A percentile compares a stretch with the other conserved stretches of the same genome.
Conservation (phyloP, 2,329 filamentous ascomycete genomes). For the Xylariomycetidae sp. region DNA sequence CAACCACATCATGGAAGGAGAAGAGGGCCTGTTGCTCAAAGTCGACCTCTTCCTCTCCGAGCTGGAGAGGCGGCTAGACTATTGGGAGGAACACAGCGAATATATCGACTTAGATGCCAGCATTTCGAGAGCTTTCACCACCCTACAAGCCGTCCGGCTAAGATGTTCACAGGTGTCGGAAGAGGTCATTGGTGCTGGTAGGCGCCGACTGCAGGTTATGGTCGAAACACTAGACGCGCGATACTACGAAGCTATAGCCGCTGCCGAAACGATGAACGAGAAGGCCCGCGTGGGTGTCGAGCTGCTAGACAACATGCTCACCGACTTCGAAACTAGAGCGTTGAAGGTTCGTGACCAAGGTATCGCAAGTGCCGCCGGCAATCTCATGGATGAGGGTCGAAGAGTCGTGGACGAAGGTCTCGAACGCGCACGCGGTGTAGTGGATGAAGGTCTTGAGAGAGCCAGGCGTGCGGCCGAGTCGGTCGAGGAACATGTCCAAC, state of each 20-base stretch:
- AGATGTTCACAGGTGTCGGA: conserved; percentile 87
- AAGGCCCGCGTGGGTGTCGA: conserved; percentile 86
- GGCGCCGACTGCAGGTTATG: conserved; percentile 78
- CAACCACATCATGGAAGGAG: conserved; percentile 56
- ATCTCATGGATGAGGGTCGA: conserved; percentile 71
- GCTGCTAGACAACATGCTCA: conserved; percentile 78
- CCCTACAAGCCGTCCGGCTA: conserved; percentile 79
- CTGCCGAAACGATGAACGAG: conserved; percentile 82
- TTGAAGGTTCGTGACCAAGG: conserved; percentile 76
- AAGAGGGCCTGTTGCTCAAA: conserved; percentile 58
- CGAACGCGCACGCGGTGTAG: conserved; percentile 67
- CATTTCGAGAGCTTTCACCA: conserved; percentile 79
- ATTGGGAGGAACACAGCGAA: conserved; percentile 83
- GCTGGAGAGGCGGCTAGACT: conserved; percentile 79
- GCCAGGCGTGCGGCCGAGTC: conserved; percentile 79
- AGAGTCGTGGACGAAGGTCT: conserved; percentile 77
- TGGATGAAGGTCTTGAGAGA: conserved; percentile 76
- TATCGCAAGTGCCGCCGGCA: conserved; percentile 60
- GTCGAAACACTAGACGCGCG: conserved; percentile 86
- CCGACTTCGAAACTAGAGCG: conserved; percentile 78
- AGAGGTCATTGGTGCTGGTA: conserved; percentile 82
- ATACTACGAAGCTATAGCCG: conserved; percentile 80
- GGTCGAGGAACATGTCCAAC: conserved; percentile 78
- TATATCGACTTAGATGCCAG: conserved; percentile 71
- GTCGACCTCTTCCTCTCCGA: conserved; percentile 80